Evolutionary conservation across 257 asterid species (phyloP).

Genomic region (Apocynum venetum): DNA sequence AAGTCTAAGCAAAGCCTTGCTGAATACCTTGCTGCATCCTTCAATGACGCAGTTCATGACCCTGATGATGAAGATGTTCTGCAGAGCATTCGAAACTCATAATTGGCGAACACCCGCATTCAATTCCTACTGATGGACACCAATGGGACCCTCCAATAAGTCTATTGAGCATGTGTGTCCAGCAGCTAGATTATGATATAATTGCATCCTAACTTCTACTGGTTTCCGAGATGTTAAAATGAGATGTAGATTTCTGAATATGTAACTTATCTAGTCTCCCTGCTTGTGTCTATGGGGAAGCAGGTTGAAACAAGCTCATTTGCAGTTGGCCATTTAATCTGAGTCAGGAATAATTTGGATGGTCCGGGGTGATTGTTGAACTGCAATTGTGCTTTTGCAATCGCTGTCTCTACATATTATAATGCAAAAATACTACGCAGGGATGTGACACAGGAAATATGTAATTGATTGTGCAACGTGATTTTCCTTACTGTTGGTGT

Average conservation of each 20-base stretch:
- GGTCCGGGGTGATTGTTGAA: too few species aligned
- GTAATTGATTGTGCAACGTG: too few species aligned
- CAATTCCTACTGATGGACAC: too few species aligned
- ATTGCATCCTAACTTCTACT: background rate
- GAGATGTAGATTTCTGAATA: background rate
- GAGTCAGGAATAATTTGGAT: too few species aligned
- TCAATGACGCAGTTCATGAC: slow-evolving; percentile 32
- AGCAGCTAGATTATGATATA: background rate
- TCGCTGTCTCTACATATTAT: too few species aligned
- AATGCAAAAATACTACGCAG: too few species aligned
- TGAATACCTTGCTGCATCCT: slow-evolving; percentile 66
- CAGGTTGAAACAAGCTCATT: slow-evolving; percentile 3
- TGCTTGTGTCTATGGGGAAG: background rate
- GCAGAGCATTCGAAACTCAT: slow-evolving; percentile 1
- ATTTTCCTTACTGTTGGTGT: too few species aligned
- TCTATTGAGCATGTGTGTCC: too few species aligned
- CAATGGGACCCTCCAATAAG: too few species aligned
- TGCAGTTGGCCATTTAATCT: background rate
- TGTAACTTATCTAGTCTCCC: background rate
- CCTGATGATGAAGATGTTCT: slow-evolving; percentile 15
- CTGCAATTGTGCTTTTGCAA: too few species aligned
- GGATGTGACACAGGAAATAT: too few species aligned
- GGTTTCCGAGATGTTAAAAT: background rate
- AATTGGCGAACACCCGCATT: too few species aligned
- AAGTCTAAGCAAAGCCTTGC: slow-evolving; percentile 61